Evolutionary conservation across 495 filamentous ascomycete species (phyloP).

Genomic region (Aspergillus coremiiformis): DNA sequence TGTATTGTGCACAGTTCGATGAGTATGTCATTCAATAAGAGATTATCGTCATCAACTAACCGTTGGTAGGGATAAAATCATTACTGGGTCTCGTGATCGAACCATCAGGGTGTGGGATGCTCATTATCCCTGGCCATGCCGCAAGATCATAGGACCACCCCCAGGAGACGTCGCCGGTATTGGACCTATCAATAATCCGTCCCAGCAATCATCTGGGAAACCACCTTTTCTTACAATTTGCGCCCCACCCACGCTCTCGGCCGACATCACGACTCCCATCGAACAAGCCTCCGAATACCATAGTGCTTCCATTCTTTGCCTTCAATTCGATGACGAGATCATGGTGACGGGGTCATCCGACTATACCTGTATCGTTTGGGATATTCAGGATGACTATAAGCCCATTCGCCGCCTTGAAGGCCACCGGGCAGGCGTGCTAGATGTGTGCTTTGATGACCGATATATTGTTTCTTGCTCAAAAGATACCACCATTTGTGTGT

Average conservation of each 20-base stretch:
- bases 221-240: constrained; percentile 42
- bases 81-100: constrained; percentile 90
- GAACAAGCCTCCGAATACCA: constrained; percentile 50
- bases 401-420: constrained; percentile 67
- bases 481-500: constrained; percentile 84
- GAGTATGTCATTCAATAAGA: constrained; percentile 51
- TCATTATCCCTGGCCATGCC: constrained; percentile 67
- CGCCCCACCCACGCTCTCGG: constrained; percentile 32
- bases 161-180: constrained; percentile 19
- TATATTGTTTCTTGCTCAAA: constrained; percentile 96
- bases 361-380: constrained; percentile 85
- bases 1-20: constrained; percentile 97
- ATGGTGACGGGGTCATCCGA: constrained; percentile 95
- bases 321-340: constrained; percentile 87
- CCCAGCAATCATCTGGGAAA: constrained; percentile 32
- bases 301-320: constrained; percentile 83
- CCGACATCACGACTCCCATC: constrained; percentile 21
- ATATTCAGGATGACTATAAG: constrained; percentile 64
- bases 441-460: constrained; percentile 83
- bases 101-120: constrained; percentile 96
- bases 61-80: constrained; percentile 68
- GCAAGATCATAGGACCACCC: constrained; percentile 63
- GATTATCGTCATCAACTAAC: background rate
- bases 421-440: constrained; percentile 83
- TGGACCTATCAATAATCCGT: constrained; percentile 32